Conservation (phyloP, 2,329 filamentous ascomycete species). For the Ceratocystis ficicola region DNA sequence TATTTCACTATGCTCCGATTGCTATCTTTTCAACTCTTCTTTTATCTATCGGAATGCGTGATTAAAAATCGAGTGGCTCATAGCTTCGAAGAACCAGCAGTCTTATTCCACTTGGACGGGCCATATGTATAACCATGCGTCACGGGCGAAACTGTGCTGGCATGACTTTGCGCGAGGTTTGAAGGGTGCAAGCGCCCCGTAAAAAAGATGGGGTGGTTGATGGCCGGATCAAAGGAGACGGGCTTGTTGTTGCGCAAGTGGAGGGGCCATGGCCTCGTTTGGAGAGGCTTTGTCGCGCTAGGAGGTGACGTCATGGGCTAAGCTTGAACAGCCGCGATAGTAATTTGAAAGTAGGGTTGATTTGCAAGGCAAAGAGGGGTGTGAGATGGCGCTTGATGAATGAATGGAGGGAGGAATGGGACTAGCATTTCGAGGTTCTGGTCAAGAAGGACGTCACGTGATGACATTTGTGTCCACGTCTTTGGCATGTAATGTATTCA, state of each 20-base stretch:
- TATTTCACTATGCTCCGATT: not conserved
- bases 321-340: not conserved
- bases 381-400: not conserved
- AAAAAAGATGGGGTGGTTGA: constrained; percentile 20
- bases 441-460: not conserved
- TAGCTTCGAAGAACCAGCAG: constrained; percentile 8
- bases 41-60: no score
- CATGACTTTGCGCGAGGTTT: not conserved
- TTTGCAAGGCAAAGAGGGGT: not conserved
- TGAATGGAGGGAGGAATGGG: not conserved
- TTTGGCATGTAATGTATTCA: no score
- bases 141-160: constrained; percentile 8
- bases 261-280: not conserved
- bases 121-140: constrained; percentile 18
- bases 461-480: not conserved
- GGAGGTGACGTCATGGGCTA: not conserved
- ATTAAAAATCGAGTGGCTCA: not conserved
- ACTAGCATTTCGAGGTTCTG: not conserved
- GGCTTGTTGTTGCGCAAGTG: not conserved
- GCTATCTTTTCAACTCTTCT: not conserved
- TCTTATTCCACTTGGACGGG: not conserved
- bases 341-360: no score
- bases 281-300: not conserved
- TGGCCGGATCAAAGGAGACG: constrained; percentile 15
- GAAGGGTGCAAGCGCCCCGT: constrained; percentile 12